Percentiles rank a stretch among this genome's conserved stretches.
phyloP scores from a whole-genome alignment of 2,329 filamentous ascomycete species.

The Alternaria infectoria region DNA sequence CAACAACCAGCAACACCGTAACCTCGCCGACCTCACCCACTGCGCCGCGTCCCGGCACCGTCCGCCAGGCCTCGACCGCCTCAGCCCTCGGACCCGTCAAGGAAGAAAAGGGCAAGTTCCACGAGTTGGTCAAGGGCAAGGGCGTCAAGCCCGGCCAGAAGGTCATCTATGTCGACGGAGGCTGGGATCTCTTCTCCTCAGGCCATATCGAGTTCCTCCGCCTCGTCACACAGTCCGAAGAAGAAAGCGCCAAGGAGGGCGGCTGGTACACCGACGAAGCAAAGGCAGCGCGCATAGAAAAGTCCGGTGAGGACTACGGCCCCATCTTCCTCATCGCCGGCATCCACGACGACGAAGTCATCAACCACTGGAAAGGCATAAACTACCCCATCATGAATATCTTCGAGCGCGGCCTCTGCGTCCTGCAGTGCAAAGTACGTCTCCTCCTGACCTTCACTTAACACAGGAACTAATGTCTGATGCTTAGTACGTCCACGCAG shows the following conservation, averaged over 20 bases:
- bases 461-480: too few species aligned
- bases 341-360: conserved; percentile 91
- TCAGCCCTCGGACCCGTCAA: conserved; percentile 41
- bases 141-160: conserved; percentile 77
- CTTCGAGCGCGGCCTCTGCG: conserved; percentile 92
- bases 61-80: conserved; percentile 47
- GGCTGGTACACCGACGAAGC: conserved; percentile 78
- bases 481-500: conserved; percentile 73
- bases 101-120: conserved; percentile 70
- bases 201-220: conserved; percentile 96
- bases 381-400: conserved; percentile 99
- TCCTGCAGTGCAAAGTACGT: conserved; percentile 87
- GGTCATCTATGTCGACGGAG: conserved; percentile 93
- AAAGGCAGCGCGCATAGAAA: conserved; percentile 66
- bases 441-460: too few species aligned
- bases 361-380: conserved; percentile 95
- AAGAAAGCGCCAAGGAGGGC: conserved; percentile 67
- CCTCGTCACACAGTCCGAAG: conserved; percentile 75
- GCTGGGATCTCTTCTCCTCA: conserved; percentile 95
- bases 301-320: conserved; percentile 73
- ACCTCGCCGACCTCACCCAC: conserved; percentile 4
- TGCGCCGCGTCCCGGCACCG: conserved; percentile 24
- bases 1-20: conserved; percentile 34
- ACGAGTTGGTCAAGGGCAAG: conserved; percentile 72
- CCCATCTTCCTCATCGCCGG: conserved; percentile 90